A percentile compares a stretch with the other conserved stretches of the same genome.
Conservation (phyloP, 179 eudicot species). For the Spergularia azorica region DNA sequence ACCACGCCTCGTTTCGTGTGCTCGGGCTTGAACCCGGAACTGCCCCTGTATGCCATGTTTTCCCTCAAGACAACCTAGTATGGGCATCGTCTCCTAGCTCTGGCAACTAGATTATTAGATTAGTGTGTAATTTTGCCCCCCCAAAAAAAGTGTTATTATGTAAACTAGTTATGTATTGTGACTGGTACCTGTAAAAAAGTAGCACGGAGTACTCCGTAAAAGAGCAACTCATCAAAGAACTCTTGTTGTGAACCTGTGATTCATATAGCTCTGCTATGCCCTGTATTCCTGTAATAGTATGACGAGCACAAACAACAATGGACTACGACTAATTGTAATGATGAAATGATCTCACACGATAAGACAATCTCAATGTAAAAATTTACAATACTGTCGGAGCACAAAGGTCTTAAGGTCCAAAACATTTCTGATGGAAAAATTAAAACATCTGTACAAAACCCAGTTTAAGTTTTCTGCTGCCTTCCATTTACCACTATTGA, state of each 20-base stretch:
- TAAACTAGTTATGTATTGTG: background rate
- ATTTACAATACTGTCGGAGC: too few relatives aligned
- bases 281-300: too few relatives aligned
- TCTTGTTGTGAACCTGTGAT: too few relatives aligned
- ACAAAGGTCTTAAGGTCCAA: background rate
- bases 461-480: too few relatives aligned
- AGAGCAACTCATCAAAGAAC: too few relatives aligned
- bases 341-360: too few relatives aligned
- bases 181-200: conserved; percentile 1
- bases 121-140: background rate
- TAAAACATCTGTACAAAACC: too few relatives aligned
- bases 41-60: conserved; percentile 69
- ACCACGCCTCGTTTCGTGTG: conserved; percentile 50
- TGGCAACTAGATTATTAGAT: background rate
- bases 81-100: conserved; percentile 45
- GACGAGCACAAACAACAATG: too few relatives aligned
- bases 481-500: background rate
- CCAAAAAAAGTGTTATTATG: background rate
- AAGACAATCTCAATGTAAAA: too few relatives aligned
- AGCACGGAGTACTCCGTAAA: background rate
- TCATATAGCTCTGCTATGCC: too few relatives aligned
- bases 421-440: background rate
- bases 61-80: conserved; percentile 63
- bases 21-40: conserved; percentile 52
- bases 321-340: too few relatives aligned